Base-by-base conservation (phyloP, 2,329 filamentous ascomycete species). In the Pseudocercospora vitis region DNA sequence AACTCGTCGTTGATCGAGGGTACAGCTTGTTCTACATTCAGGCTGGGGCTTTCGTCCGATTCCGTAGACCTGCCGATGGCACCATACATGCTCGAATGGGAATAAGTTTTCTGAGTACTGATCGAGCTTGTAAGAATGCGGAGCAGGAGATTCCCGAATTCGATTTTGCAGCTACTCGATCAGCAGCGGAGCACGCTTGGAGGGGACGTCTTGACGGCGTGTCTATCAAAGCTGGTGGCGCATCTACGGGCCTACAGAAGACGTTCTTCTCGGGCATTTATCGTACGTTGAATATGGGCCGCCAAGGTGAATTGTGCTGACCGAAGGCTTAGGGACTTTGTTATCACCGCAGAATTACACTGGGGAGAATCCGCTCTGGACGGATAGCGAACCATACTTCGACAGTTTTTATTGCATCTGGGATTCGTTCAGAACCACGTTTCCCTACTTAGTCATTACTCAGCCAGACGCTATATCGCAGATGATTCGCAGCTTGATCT, bases 361-460 rank as follows among this genome's bases (percentile, higher is more conserved):
- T 0, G 84, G 83, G 0, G 85, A 88, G 63, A 88, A 88, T 54
- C 85, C 85, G 0, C 69, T 76, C 1, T 88, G 85, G 85, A 66
- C 70, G 1, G 84, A 81, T 1, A 59, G 63, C 0, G 85, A 88
- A 67, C 86, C 86, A 1, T 88, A 88, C 64, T 88, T 86, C 59
- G 81, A 86, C 53, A 85, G 87, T 53, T 81, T 85, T 11, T 88
- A 87, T 62, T 88, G 85, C 0, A 79, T 86, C 18, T 88, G 86
- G 85, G 71, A 75, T 58, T 65, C 75, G 60, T 84, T 87, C 66
- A 81, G 85, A 16, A 87, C 82, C 63, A 79, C 80, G 1, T 87
- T 82, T 0, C 70, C 84, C 0, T 74, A 88, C 1, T 76, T 85
- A 56, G 84, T 87, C 24, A 74, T 88, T 24, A 69, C 88, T 1